These are phyloP conservation scores for Emergomyces pasteurianus DNA, from an alignment of 2,329 filamentous ascomycete species.

Conservation along the genomic window DNA sequence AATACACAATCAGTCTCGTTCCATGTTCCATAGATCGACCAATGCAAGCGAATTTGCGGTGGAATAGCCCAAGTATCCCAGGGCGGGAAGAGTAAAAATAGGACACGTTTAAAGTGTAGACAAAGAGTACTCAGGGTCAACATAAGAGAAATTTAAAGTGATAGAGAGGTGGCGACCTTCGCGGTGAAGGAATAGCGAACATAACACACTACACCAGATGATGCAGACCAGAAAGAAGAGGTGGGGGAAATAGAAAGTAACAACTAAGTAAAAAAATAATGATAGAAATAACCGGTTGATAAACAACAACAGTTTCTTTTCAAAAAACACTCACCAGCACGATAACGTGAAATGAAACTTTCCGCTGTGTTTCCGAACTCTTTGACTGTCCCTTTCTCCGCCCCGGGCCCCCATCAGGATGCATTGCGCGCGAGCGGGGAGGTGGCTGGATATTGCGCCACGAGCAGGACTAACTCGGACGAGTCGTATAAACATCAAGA, in stretches of 20 bases:
- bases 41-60: neutral
- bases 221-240: neutral
- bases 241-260: neutral
- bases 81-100: neutral
- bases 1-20: conserved; percentile 17
- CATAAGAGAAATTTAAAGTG: neutral
- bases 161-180: neutral
- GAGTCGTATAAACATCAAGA: neutral
- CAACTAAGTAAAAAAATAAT: conserved; percentile 6
- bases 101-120: neutral
- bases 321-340: conserved; percentile 49
- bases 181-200: neutral
- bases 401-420: conserved; percentile 3
- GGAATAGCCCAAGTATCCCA: neutral
- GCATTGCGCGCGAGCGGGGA: conserved; percentile 1
- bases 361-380: conserved; percentile 11
- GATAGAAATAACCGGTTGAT: neutral
- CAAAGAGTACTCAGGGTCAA: neutral
- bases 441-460: neutral
- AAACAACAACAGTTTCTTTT: too few species aligned
- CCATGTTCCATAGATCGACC: neutral
- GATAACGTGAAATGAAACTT: conserved; percentile 57
- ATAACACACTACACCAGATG: neutral
- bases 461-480: neutral
- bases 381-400: neutral